Conservation (phyloP, 176 grass and related monocot species). For the Thinopyrum elongatum region DNA sequence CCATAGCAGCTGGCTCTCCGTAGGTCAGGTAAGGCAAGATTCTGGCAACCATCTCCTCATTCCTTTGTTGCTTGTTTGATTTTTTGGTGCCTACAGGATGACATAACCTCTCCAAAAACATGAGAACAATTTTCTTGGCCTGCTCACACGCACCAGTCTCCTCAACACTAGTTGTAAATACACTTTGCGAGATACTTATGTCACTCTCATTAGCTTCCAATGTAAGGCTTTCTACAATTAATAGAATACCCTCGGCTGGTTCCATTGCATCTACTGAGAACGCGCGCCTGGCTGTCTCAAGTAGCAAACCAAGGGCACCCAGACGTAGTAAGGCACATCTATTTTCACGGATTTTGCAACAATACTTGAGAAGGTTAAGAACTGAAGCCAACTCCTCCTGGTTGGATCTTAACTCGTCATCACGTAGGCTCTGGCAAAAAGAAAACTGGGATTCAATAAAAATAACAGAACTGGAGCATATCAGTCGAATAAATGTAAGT, state of each 20-base stretch:
- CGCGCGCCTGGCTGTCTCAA: slow-evolving; percentile 85
- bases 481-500: background rate
- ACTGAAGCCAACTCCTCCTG: slow-evolving; percentile 88
- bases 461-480: background rate
- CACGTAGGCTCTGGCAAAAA: slow-evolving; percentile 59
- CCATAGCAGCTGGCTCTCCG: slow-evolving; percentile 87
- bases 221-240: slow-evolving; percentile 97
- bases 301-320: slow-evolving; percentile 80
- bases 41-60: slow-evolving; percentile 99
- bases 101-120: slow-evolving; percentile 92
- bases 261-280: slow-evolving; percentile 95
- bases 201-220: slow-evolving; percentile 98
- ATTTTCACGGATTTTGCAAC: slow-evolving; percentile 97
- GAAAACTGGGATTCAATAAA: slow-evolving; percentile 13
- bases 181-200: slow-evolving; percentile 90
- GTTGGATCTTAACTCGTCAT: slow-evolving; percentile 82
- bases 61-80: slow-evolving; percentile 94
- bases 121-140: slow-evolving; percentile 93
- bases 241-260: slow-evolving; percentile 91
- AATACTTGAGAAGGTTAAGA: slow-evolving; percentile 90
- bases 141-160: slow-evolving; percentile 78
- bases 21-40: slow-evolving; percentile 98
- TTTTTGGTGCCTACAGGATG: slow-evolving; percentile 72
- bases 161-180: slow-evolving; percentile 68
- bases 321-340: slow-evolving; percentile 70